Conservation (phyloP, 352 stramenopile genomes). For the Pythium rishiriense region DNA sequence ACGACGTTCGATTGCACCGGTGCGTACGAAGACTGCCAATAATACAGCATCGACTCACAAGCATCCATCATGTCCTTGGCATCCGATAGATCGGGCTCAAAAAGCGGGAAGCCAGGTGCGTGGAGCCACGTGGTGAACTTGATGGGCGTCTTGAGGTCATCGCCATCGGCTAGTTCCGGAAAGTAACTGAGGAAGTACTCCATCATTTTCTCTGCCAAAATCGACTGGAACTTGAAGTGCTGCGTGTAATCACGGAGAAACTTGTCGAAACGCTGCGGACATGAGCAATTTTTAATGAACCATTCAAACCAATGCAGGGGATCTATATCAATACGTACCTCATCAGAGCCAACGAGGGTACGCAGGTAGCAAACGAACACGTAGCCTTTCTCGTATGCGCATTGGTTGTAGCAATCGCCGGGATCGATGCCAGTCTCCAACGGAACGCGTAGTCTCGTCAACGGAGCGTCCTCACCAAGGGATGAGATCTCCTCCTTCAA, state of each 20-base stretch:
- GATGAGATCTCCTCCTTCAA: conserved; percentile 70
- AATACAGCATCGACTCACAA: conserved; percentile 62
- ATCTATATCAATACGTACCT: conserved; percentile 23
- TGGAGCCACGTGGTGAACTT: conserved; percentile 74
- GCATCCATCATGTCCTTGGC: conserved; percentile 69
- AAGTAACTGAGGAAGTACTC: conserved; percentile 71
- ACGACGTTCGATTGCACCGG: conserved; percentile 64
- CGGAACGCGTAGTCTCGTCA: conserved; percentile 68
- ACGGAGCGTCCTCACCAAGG: conserved; percentile 62
- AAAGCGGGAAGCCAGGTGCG: conserved; percentile 57
- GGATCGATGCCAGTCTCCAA: conserved; percentile 77
- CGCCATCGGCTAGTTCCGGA: conserved; percentile 47
- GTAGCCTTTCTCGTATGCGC: conserved; percentile 82
- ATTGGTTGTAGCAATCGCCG: conserved; percentile 82
- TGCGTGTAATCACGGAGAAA: conserved; percentile 70
- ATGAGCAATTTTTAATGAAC: background rate
- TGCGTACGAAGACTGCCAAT: conserved; percentile 53
- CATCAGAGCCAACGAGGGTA: conserved; percentile 61
- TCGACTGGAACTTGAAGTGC: conserved; percentile 75
- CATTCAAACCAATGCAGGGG: background rate
- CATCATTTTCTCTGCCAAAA: conserved; percentile 71
- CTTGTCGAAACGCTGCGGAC: conserved; percentile 53
- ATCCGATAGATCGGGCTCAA: conserved; percentile 59
- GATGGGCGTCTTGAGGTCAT: conserved; percentile 59
- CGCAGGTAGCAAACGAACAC: conserved; percentile 77